Percentiles rank a stretch among this genome's conserved stretches.
These are phyloP conservation scores for Gypsophila paniculata DNA, from an alignment of 179 eudicot species.

Conservation along the genomic window DNA sequence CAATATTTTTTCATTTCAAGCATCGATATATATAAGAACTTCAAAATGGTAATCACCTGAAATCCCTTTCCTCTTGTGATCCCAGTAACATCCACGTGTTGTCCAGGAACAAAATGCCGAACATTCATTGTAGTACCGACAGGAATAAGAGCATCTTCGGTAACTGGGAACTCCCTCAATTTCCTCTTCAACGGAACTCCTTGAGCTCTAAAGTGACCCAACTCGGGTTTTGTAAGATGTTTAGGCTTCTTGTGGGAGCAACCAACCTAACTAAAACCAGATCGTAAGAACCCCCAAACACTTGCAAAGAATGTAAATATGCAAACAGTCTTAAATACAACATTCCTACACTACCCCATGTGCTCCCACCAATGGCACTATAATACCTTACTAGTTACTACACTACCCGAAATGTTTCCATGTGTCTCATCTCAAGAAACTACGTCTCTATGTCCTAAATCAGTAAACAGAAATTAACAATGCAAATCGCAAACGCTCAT, in stretches of 20 bases:
- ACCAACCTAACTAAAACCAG: constrained; percentile 65
- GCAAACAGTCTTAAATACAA: constrained; percentile 2
- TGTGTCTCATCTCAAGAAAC: no score
- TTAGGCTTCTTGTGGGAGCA: constrained; percentile 92
- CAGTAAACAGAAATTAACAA: no score
- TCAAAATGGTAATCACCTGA: constrained; percentile 52
- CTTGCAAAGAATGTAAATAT: constrained; percentile 15
- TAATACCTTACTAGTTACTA: no score
- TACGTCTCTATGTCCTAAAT: no score
- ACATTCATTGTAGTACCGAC: constrained; percentile 68
- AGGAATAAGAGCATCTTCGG: constrained; percentile 88
- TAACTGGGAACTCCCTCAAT: constrained; percentile 85
- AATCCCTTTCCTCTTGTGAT: constrained; percentile 97
- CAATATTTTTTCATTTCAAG: background rate
- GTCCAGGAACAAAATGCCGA: constrained; percentile 97
- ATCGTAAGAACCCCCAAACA: constrained; percentile 28
- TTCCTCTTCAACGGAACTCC: constrained; percentile 96
- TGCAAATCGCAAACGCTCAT: no score
- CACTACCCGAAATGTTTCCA: no score
- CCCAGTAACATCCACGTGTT: constrained; percentile 80
- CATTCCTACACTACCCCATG: no score
- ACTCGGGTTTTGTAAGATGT: constrained; percentile 85
- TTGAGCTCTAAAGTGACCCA: constrained; percentile 98
- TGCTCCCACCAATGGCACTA: background rate
- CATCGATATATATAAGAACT: constrained; percentile 11